Conservation (phyloP, 257 asterid genomes). For the Solanum sejunctum region DNA sequence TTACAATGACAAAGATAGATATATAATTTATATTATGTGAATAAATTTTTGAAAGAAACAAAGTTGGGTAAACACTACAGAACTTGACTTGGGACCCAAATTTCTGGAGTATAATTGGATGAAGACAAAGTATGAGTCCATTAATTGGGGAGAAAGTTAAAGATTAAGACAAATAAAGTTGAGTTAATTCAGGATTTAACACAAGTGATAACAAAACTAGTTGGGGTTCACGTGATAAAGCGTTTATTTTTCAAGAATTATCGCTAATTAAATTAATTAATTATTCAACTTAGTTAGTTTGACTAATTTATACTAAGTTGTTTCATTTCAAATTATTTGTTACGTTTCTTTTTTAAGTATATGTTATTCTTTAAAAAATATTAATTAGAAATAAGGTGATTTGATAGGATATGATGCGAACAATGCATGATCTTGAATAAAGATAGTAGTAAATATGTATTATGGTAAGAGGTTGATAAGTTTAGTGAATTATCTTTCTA, state of each 20-base stretch:
- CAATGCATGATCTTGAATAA: neutral
- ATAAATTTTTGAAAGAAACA: neutral
- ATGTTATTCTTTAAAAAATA: neutral
- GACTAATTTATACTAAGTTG: neutral
- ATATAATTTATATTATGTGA: neutral
- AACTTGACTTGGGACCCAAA: constrained; percentile 11
- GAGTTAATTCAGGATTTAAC: neutral
- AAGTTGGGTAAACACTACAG: neutral
- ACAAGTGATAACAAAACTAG: neutral
- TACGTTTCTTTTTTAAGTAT: neutral
- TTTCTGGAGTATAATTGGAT: constrained; percentile 8
- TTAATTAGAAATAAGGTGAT: neutral
- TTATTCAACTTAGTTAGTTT: neutral
- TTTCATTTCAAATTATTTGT: neutral
- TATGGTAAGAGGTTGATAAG: neutral
- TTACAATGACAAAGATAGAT: neutral
- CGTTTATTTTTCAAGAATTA: neutral
- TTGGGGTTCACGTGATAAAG: constrained; percentile 26
- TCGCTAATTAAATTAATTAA: neutral
- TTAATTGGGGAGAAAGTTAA: constrained; percentile 4
- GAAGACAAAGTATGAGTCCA: constrained; percentile 1
- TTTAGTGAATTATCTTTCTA: neutral
- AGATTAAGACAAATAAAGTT: constrained; percentile 16
- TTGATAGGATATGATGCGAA: neutral
- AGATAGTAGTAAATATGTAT: too few species aligned